Conservation (phyloP, 225 moss, liverwort and hornwort genomes). For the Antitrichia curtipendula region DNA sequence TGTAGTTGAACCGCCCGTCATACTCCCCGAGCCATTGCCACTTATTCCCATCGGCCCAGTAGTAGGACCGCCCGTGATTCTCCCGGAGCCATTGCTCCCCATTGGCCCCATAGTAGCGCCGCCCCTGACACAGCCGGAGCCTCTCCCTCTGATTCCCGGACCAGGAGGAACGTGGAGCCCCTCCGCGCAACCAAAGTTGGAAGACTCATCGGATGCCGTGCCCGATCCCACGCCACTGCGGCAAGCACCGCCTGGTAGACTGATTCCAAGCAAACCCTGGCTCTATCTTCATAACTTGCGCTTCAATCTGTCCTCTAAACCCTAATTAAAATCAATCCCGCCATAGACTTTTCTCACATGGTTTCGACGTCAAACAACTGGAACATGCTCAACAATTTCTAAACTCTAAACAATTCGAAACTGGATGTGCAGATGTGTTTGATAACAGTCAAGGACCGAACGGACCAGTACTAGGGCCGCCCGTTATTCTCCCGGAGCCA, state of each 20-base stretch:
- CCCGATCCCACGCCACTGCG: not conserved
- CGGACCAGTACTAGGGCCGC: constrained; percentile 15
- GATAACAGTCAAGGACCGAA: constrained; percentile 33
- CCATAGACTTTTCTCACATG: not conserved
- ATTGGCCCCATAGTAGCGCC: not conserved
- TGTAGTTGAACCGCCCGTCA: not conserved
- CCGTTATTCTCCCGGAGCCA: constrained; percentile 1
- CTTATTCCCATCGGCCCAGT: not conserved
- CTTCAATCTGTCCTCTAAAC: not conserved
- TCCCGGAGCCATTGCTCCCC: constrained; percentile 9
- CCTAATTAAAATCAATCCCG: not conserved
- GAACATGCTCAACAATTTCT: not conserved
- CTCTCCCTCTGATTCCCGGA: constrained; percentile 13
- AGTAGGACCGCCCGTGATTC: not conserved
- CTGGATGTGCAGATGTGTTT: not conserved
- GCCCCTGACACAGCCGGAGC: not conserved
- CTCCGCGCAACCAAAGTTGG: not conserved
- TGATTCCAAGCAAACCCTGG: not conserved
- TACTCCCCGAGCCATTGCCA: constrained; percentile 2
- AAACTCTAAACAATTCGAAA: not conserved
- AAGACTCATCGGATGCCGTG: not conserved
- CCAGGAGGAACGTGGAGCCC: constrained; percentile 10
- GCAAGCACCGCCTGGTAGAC: not conserved
- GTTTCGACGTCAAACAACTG: not conserved
- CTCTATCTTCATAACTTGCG: not conserved